phyloP scores from a whole-genome alignment of 495 filamentous ascomycete species.

The Clavariopsis aquatica region DNA sequence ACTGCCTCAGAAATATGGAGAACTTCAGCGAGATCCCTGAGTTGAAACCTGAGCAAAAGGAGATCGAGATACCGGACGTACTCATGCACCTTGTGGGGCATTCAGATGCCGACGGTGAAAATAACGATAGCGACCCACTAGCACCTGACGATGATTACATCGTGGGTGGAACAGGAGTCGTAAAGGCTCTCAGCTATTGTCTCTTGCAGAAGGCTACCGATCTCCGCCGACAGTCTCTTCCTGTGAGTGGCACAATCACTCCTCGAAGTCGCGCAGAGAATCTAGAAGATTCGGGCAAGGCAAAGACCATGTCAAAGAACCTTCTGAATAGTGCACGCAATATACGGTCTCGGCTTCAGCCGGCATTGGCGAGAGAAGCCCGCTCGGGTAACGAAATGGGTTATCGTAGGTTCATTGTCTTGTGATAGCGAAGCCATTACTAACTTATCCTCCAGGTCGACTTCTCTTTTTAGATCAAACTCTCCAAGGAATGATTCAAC shows the following conservation, averaged over 20 bases:
- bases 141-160: conserved; percentile 93
- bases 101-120: conserved; percentile 53
- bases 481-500: conserved; percentile 83
- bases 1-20: conserved; percentile 90
- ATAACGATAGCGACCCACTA: conserved; percentile 65
- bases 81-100: conserved; percentile 66
- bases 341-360: conserved; percentile 79
- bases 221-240: conserved; percentile 47
- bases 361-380: conserved; percentile 77
- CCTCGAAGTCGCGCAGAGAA: conserved; percentile 52
- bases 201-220: conserved; percentile 72
- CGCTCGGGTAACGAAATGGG: conserved; percentile 65
- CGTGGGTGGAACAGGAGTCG: conserved; percentile 91
- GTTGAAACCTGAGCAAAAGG: conserved; percentile 47
- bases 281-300: conserved; percentile 60
- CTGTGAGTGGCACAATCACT: conserved; percentile 57
- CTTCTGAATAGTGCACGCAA: conserved; percentile 81
- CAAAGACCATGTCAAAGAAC: conserved; percentile 90
- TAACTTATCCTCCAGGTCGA: conserved; percentile 57
- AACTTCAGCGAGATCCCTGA: conserved; percentile 51
- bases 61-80: conserved; percentile 62
- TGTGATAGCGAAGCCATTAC: neutral
- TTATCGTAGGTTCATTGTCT: conserved; percentile 64
- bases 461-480: conserved; percentile 90
- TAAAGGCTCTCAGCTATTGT: conserved; percentile 84